Evolutionary conservation across 225 moss, liverwort and hornwort species (phyloP).

Genomic region (Asterella californica): DNA sequence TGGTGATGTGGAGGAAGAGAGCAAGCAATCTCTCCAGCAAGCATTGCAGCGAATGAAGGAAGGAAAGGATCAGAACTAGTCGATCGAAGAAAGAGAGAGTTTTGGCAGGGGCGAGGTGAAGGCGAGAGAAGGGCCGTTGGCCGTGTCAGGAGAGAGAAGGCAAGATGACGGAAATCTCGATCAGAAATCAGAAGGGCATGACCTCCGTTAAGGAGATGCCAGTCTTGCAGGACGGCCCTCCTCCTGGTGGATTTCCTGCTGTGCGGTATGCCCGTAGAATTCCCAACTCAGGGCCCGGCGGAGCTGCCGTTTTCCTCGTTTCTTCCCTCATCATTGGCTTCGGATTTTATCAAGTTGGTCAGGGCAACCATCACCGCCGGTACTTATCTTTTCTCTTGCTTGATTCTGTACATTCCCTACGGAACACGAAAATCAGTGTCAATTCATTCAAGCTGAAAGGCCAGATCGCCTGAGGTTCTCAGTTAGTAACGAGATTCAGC

Average conservation of each 20-base stretch:
- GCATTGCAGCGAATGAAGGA: neutral
- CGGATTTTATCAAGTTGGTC: constrained; percentile 93
- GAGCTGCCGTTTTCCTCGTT: constrained; percentile 64
- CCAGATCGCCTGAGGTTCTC: neutral
- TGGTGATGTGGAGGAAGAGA: neutral
- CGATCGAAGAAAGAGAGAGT: neutral
- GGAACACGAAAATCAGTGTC: neutral
- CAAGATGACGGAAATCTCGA: constrained; percentile 74
- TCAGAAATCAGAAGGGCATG: constrained; percentile 82
- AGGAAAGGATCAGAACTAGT: neutral
- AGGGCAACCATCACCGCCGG: constrained; percentile 90
- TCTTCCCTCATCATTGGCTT: constrained; percentile 73
- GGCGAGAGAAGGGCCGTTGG: neutral
- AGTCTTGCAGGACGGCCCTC: constrained; percentile 93
- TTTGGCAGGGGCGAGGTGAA: neutral
- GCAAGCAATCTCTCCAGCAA: no score
- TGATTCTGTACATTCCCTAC: neutral
- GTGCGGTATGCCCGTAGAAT: constrained; percentile 90
- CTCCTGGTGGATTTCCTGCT: constrained; percentile 88
- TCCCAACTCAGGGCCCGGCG: constrained; percentile 73
- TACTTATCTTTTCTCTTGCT: constrained; percentile 22
- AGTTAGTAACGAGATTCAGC: neutral
- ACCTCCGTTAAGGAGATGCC: constrained; percentile 86
- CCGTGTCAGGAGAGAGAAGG: constrained; percentile 1
- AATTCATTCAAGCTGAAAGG: neutral